These are phyloP conservation scores for Lachancea meyersii DNA, from an alignment of 805 yeast genomes.

Conservation along the genomic window DNA sequence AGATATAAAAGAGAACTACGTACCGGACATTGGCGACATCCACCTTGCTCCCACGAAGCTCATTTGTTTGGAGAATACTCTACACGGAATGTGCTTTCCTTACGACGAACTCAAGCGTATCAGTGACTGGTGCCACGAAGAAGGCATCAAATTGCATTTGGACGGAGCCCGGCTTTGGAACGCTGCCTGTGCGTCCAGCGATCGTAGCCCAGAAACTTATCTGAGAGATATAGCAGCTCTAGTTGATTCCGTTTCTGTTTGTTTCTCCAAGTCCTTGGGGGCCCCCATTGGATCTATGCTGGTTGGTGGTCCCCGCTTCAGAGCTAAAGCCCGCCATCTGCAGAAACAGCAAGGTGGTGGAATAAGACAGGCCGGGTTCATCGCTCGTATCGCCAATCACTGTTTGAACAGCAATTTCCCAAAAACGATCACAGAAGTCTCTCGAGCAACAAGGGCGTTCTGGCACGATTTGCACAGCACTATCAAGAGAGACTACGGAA, in stretches of 20 bases:
- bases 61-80: conserved; percentile 71
- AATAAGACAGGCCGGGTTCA: conserved; percentile 69
- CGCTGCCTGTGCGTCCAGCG: conserved; percentile 39
- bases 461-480: conserved; percentile 41
- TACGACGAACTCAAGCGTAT: conserved; percentile 60
- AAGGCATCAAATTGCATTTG: conserved; percentile 53
- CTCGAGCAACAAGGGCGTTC: conserved; percentile 39
- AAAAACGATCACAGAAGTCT: conserved; percentile 44
- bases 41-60: conserved; percentile 76
- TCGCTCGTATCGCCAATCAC: conserved; percentile 56
- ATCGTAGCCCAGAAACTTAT: conserved; percentile 38
- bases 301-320: conserved; percentile 50
- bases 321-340: conserved; percentile 63
- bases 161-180: conserved; percentile 86
- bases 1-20: conserved; percentile 50
- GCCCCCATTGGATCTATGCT: conserved; percentile 81
- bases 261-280: conserved; percentile 74
- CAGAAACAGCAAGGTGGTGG: conserved; percentile 85
- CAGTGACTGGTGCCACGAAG: conserved; percentile 52
- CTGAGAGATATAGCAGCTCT: conserved; percentile 55
- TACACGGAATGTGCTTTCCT: conserved; percentile 69
- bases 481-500: conserved; percentile 29
- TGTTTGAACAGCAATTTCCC: conserved; percentile 47
- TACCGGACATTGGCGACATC: conserved; percentile 62
- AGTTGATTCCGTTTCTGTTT: conserved; percentile 72